phyloP scores from a whole-genome alignment of 176 grass and related monocot genomes.

The Musa troglodytarum region DNA sequence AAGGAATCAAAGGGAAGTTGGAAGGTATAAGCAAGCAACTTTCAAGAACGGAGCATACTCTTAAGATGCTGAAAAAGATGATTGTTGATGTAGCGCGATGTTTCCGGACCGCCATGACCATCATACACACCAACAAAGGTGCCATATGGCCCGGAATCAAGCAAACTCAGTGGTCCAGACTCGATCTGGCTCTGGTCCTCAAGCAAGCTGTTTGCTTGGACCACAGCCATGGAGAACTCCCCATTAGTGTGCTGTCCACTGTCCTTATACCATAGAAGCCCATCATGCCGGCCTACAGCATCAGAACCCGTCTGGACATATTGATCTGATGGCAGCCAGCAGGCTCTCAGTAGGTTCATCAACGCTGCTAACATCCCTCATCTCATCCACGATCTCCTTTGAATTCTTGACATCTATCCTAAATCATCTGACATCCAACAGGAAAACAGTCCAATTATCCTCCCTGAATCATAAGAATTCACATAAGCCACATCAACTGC shows the following conservation, averaged over 20 bases:
- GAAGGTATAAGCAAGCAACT: background rate
- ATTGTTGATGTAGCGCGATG: slow-evolving; percentile 22
- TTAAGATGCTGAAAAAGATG: slow-evolving; percentile 25
- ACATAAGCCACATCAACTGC: background rate
- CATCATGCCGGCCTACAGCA: slow-evolving; percentile 17
- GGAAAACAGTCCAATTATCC: background rate
- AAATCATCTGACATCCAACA: background rate
- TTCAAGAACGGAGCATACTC: slow-evolving; percentile 7
- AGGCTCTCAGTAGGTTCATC: slow-evolving; percentile 21
- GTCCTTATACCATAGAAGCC: slow-evolving; percentile 31
- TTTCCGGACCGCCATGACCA: slow-evolving; percentile 26
- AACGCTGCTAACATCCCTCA: slow-evolving; percentile 25
- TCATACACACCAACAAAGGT: slow-evolving; percentile 25
- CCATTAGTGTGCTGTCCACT: slow-evolving; percentile 19
- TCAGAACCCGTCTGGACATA: background rate
- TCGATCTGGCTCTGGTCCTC: slow-evolving; percentile 28
- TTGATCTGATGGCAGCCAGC: slow-evolving; percentile 9
- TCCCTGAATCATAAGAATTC: background rate
- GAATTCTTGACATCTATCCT: slow-evolving; percentile 9
- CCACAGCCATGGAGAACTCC: slow-evolving; percentile 26
- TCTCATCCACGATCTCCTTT: slow-evolving; percentile 15
- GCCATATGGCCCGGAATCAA: slow-evolving; percentile 19
- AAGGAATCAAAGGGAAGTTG: background rate
- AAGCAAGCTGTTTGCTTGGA: slow-evolving; percentile 29
- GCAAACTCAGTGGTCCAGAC: slow-evolving; percentile 15